Base-by-base conservation (phyloP, 2,329 filamentous ascomycete genomes). In the Orbilia javanica region DNA sequence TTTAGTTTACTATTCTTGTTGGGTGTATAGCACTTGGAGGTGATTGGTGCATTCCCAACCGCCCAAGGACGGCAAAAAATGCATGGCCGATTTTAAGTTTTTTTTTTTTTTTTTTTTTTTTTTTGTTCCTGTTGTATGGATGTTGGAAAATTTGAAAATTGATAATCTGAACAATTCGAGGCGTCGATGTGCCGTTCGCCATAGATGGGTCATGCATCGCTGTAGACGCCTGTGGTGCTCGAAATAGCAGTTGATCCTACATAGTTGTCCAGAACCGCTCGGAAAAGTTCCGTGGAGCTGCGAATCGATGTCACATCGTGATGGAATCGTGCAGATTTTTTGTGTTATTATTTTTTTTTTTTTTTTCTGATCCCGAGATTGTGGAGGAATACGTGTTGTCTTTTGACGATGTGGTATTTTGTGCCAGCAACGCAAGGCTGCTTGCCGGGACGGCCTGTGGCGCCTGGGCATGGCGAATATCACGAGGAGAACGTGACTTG, bases 31-130 rank as follows among this genome's bases (percentile, higher is more conserved):
- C 29, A 53, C n/a, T 20, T 44, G 7, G 44, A 69, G 42, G 18
- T 78, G 60, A 67, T 67, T 71, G 67, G 66, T 69, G 65, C 70
- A 60, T 34, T 46, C 20, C 34, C 31, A 75, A 52, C 70, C 62
- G 70, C 29, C 53, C 20, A 5, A n/a, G 55, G 34, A 60, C 55
- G 55, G 55, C 22, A 39, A 15, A 42, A 22, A 8, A 36, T 44
- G 60, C 48, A 36, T 29, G 60, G 50, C 63, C 18, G 42, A 48
- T 36, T 65, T 63, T 46, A 39, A 53, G 20, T 39, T 46, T 57
- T 53, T n/a, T 22, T 25, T 44, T 18, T 7, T 44, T 39, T 46
- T 57, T 53, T n/a, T 22, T 25, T 44, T 18, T 7, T 44, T 44
- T 44, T 42, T 18, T n/a, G n/a, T n/a, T n/a, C 15, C 10, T 4